Evolutionary conservation across 495 filamentous ascomycete genomes (phyloP), one percentile per base, ranked within the genome.

Genomic region (Daldinia bambusicola): DNA sequence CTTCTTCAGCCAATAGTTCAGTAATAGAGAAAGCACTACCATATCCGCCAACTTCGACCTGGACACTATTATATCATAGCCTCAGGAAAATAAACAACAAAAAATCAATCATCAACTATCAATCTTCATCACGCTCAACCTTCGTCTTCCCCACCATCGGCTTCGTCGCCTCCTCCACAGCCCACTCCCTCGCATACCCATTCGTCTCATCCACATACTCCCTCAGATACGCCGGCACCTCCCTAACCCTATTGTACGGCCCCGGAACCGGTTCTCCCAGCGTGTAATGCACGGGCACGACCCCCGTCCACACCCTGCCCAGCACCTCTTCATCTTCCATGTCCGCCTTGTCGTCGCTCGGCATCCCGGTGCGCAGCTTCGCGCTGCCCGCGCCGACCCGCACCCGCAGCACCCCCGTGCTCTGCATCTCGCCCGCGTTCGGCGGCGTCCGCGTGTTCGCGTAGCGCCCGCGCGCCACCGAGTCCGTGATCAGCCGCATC

Each of bases 401-500:
- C 4, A 97, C 88, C 67, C 85, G 89, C 56, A 98, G 74, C 26
- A 98, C 89, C 45, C 86, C 85, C 0, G 94, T 97, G 52, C 87
- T 89, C 50, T 86, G 87, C 86, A 97, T 86, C 83, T 98, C 94
- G 3, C 89, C 86, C 41, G 81, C 80, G 61, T 88, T 90, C 1
- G 93, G 93, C 13, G 93, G 93, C 8, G 88, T 79, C 2, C 94
- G 87, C 10, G 91, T 85, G 75, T 91, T 80, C 6, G 81, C 79
- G 89, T 92, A 97, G 9, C 94, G 90, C 14, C 82, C 78, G 0
- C 86, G 79, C 2, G 94, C 85, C 6, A 95, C 87, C 7, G 85
- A 84, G 76, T 97, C 86, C 5, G 94, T 97, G 69, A 98, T 88
- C 22, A 92, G 79, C 67, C 91, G 79, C 90, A 98, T 92, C 1